Conservation (phyloP, 192 early-diverging fungal genomes). For the Entomortierella lignicola region DNA sequence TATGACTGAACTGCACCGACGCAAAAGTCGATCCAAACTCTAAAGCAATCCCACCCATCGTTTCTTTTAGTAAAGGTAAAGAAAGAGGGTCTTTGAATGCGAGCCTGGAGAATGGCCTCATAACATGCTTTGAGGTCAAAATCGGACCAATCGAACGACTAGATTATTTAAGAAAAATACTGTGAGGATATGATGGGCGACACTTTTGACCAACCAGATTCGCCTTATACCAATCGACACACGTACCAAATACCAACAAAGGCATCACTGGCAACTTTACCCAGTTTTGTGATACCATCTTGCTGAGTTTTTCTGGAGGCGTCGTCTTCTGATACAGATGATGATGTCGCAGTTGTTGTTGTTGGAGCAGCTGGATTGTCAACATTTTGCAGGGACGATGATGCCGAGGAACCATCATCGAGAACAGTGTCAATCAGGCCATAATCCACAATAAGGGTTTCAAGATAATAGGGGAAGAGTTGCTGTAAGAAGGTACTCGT, state of each 20-base stretch:
- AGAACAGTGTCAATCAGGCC: conserved; percentile 8
- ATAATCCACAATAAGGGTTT: conserved; percentile 61
- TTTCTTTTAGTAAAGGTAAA: conserved; percentile 48
- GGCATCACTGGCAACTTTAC: conserved; percentile 58
- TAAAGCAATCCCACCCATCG: conserved; percentile 56
- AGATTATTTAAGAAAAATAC: neutral
- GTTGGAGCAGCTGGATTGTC: neutral
- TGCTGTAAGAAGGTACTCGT: conserved; percentile 66
- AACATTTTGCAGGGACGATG: neutral
- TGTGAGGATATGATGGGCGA: neutral
- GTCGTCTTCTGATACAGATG: conserved; percentile 5
- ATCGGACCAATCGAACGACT: conserved; percentile 65
- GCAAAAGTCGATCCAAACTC: conserved; percentile 71
- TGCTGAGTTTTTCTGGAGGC: conserved; percentile 3
- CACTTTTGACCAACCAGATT: neutral
- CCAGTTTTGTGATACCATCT: conserved; percentile 19
- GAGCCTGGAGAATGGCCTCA: conserved; percentile 64
- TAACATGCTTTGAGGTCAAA: conserved; percentile 66
- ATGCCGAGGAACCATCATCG: conserved; percentile 33
- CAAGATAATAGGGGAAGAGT: conserved; percentile 66
- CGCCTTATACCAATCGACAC: neutral
- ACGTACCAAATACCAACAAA: conserved; percentile 65
- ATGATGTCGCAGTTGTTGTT: neutral
- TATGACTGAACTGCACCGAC: conserved; percentile 63
- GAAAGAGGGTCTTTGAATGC: conserved; percentile 58